Base-by-base conservation (phyloP, 1,284 basidiomycete species). In the Irpex sp. region DNA sequence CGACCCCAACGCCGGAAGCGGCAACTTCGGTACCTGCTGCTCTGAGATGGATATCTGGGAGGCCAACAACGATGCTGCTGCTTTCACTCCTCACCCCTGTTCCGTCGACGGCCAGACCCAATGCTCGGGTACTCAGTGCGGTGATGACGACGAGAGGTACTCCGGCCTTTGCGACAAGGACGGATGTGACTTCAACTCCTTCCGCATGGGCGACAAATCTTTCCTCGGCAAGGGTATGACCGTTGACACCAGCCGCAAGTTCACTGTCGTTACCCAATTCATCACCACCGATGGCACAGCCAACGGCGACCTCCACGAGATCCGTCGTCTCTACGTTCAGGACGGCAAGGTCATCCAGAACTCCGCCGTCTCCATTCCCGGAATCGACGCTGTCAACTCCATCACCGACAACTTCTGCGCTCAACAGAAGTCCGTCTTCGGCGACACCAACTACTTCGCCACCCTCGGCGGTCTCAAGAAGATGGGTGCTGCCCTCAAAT, bases 11-110 rank as follows among this genome's bases (percentile, higher is more conserved):
- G 65, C 77, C 31, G 77, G 76, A 58, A 75, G 72, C 5, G 83
- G 83, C 62, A 60, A 71, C 46, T 77, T 69, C 68, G 83, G 83
- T 63, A 72, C 80, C n/a, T 85, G 83, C 77, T 85, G 83, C 69
- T 77, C 72, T 65, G 83, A 84, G 77, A 83, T 84, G 82, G 83
- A 84, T 70, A 74, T 85, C 68, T 84, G 82, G 83, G 82, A 84
- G 72, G 83, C 82, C 65, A 86, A 86, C 76, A 76, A 74, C 57
- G 74, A 78, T 65, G 74, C 82, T 46, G 70, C 79, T 50, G 83
- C 83, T 19, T 79, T 76, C 74, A 84, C 83, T 35, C 82, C 83
- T 62, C 83, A 84, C 72, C 76, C 77, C 58, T 83, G 82, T 73
- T 70, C 72, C 57, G 73, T 74, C 65, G 65, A 69, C 31, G 76